Conservation (phyloP, 2,329 filamentous ascomycete genomes). For the Colletotrichum destructivum region DNA sequence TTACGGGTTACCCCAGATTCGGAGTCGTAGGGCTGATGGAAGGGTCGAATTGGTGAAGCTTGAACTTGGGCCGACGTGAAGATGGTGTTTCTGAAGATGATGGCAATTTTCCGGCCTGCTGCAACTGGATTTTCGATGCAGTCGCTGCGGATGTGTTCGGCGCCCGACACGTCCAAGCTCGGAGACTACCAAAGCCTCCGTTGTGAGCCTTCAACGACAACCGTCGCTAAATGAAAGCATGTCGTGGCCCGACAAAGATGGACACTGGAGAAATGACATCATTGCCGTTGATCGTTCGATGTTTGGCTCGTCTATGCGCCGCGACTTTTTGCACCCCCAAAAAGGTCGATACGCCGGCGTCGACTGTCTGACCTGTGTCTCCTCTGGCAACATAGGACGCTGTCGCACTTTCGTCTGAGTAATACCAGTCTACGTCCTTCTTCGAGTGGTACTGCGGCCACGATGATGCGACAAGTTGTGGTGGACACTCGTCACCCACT, state of each 20-base stretch:
- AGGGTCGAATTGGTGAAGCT: constrained; percentile 39
- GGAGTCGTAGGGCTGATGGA: constrained; percentile 41
- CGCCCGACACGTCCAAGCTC: background rate
- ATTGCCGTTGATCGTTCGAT: constrained; percentile 35
- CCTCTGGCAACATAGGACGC: background rate
- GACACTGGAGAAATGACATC: constrained; percentile 36
- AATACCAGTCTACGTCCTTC: constrained; percentile 3
- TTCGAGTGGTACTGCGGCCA: constrained; percentile 10
- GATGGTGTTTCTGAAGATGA: constrained; percentile 1
- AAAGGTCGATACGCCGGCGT: constrained; percentile 16
- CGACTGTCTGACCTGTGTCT: constrained; percentile 3
- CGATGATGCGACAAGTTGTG: constrained; percentile 35
- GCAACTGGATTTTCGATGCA: background rate
- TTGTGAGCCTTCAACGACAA: constrained; percentile 26
- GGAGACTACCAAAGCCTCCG: background rate
- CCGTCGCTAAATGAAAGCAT: constrained; percentile 12
- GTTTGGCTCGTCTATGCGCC: constrained; percentile 26
- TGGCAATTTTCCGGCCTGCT: constrained; percentile 8
- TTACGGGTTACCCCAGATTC: constrained; percentile 42
- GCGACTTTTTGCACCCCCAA: constrained; percentile 1
- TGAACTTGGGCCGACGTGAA: constrained; percentile 17
- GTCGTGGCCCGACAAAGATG: constrained; percentile 19
- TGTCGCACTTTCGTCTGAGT: constrained; percentile 13
- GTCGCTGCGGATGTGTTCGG: background rate
- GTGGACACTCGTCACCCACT: constrained; percentile 42